Percentiles rank a stretch among this genome's conserved stretches.
Evolutionary conservation across 345 rosid genomes (phyloP).

Genomic region (Conringia planisiliqua): DNA sequence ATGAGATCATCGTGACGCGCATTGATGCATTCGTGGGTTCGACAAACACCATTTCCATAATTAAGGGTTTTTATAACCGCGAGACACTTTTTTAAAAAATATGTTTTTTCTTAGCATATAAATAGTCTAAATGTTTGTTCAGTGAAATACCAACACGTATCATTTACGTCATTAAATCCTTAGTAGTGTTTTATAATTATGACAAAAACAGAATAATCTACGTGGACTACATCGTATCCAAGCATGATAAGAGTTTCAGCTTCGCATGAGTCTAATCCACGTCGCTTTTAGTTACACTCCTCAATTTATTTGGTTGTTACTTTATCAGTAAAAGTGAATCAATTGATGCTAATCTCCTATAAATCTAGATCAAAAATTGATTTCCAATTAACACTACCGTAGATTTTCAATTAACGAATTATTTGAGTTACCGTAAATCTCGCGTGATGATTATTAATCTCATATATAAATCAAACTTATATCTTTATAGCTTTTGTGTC

Average conservation of each 20-base stretch:
- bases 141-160: conserved; percentile 21
- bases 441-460: no score
- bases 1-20: conserved; percentile 40
- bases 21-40: conserved; percentile 40
- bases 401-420: no score
- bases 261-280: conserved; percentile 17
- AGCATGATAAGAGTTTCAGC: conserved; percentile 21
- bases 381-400: no score
- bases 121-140: neutral
- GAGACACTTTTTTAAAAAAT: neutral
- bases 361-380: neutral
- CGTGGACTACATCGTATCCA: conserved; percentile 22
- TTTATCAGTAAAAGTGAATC: neutral
- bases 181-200: neutral
- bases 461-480: no score
- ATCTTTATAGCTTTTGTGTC: no score
- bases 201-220: neutral
- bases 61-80: conserved; percentile 19
- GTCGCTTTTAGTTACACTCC: conserved; percentile 5
- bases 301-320: neutral
- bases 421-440: no score
- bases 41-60: conserved; percentile 22
- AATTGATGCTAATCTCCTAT: neutral
- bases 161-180: conserved; percentile 16
- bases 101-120: neutral